Base-by-base conservation (phyloP, 768 basidiomycete genomes). In the Lentinula guzmanii region DNA sequence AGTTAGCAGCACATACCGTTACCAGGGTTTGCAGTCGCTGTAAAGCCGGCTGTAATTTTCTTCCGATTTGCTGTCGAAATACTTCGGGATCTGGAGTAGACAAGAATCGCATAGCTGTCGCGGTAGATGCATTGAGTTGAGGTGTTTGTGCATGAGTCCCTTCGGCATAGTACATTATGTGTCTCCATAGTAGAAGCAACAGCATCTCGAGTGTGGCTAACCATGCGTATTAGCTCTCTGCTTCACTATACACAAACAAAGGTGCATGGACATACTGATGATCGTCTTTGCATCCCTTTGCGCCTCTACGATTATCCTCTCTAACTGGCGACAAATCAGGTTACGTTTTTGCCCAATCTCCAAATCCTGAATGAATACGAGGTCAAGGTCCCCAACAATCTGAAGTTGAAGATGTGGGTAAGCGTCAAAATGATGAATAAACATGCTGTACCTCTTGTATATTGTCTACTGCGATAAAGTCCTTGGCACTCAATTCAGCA, bases 111-210 rank as follows among this genome's bases (percentile, higher is more conserved):
- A 86, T 78, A 4, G 81, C 78, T 70, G 79, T 68, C 65, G 75
- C 63, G 1, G 73, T 76, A 52, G 62, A 61, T 41, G 63, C 66
- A 52, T 52, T 68, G 31, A 65, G 42, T 34, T 63, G 57, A 7
- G 55, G 64, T 41, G 65, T 74, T 65, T 70, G 72, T 68, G 68
- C 43, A 55, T 71, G 72, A n/a, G 72, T 61, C 58, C 72, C 70
- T 57, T 80, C 76, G 42, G 78, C 70, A 71, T 89, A 95, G 68
- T 86, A 85, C 13, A 82, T 78, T 33, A 92, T 68, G 67, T 95
- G 94, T 15, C 91, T 81, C 89, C 90, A 93, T 9, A 93, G 75
- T 18, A 95, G 78, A 16, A 95, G 77, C 8, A 95, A 77, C 5
- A 90, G 70, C 84, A 93, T 89, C 72, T 95, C 94, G 54, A 85